These are phyloP conservation scores for Tolypocladium ophioglossoides DNA, from an alignment of 2,329 filamentous ascomycete species.

Conservation along the genomic window DNA sequence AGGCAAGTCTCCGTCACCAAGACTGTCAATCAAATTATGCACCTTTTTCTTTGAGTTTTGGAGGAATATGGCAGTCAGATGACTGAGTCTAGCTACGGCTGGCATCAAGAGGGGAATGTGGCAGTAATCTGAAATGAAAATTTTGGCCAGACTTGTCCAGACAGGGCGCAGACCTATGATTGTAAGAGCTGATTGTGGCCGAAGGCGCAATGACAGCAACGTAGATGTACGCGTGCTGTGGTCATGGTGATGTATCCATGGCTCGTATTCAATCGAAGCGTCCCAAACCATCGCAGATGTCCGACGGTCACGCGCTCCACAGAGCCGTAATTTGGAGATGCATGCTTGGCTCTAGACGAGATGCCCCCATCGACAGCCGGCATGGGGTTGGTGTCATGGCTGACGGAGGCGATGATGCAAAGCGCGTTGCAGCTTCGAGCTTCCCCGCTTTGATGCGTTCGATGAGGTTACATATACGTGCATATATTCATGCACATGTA, in stretches of 20 bases:
- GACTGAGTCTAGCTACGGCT: neutral
- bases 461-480: neutral
- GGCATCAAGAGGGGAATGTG: neutral
- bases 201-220: neutral
- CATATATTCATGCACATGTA: too few relatives aligned
- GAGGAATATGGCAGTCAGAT: neutral
- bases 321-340: too few relatives aligned
- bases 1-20: constrained; percentile 15
- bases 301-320: too few relatives aligned
- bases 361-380: neutral
- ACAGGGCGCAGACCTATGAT: neutral
- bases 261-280: neutral
- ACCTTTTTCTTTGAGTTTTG: neutral
- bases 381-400: too few relatives aligned
- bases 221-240: neutral
- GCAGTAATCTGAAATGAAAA: neutral
- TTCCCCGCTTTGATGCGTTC: neutral
- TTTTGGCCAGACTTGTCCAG: neutral
- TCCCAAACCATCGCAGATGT: too few relatives aligned
- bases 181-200: neutral
- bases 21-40: constrained; percentile 8
- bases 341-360: neutral
- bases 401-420: neutral
- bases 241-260: neutral
- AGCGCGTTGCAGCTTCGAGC: neutral